Evolutionary conservation across 75 land plant genomes (phyloP), one percentile per base, ranked within the genome.

Genomic region (Pinus taeda): DNA sequence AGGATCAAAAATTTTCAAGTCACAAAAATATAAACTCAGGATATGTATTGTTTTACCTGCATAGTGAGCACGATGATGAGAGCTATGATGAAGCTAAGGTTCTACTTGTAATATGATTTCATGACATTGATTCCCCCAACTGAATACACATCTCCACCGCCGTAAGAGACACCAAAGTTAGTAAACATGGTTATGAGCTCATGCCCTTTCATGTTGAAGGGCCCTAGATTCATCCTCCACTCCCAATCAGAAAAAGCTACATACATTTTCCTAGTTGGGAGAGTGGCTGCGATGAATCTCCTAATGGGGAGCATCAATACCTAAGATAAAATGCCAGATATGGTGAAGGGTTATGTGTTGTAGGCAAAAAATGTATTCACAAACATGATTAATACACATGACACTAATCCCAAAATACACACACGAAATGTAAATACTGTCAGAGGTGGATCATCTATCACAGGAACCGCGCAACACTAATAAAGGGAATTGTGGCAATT

Each of bases 131-230:
- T 86, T 62, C 88, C 88, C n/a, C 91, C 90, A 53, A 91, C 83
- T 36, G 92, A 90, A 66, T 89, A 88, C 11, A 94, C 94, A 71
- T 84, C 91, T 8, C 92, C 89, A 4, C 88, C 86, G 2, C 92
- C 94, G 39, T 15, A 66, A 6, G 87, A 74, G 20, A 88, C 87
- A 1, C 94, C 96, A 67, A 84, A 82, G 39, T 85, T 88, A 22
- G 96, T 94, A 59, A 94, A 88, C 12, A 94, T 80, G 49, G 96
- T 92, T 79, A 93, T 86, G 64, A 93, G 87, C 0, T 90, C 96
- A 74, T 93, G 96, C 84, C 91, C 96, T 87, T 93, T 93, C 29
- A 91, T 85, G 74, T 90, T 92, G 75, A 93, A 93, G 53, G 53
- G 53, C 2, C 53, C 53, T 8, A 11, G 53, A 49, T 59, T 93